A percentile compares a stretch with the other conserved stretches of the same genome.
Evolutionary conservation across 2,329 filamentous ascomycete genomes (phyloP).

Genomic region (Basipetospora chlamydospora): DNA sequence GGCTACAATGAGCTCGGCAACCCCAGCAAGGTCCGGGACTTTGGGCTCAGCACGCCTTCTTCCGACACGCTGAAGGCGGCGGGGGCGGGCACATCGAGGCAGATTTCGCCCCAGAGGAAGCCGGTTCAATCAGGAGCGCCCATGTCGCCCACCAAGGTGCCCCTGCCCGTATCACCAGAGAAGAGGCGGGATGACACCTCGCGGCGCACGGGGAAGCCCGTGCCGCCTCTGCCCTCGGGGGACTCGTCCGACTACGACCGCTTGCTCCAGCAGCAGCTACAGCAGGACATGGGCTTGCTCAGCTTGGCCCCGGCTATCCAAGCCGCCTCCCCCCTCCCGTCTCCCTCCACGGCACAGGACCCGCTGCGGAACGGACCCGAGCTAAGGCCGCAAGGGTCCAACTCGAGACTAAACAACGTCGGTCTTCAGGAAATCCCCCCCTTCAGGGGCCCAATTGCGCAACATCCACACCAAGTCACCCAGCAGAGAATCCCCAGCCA

Average conservation of each 20-base stretch:
- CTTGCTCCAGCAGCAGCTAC: constrained; percentile 47
- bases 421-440: constrained; percentile 40
- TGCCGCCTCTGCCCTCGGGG: not conserved
- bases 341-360: constrained; percentile 16
- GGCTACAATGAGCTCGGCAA: constrained; percentile 38
- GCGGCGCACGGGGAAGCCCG: constrained; percentile 4
- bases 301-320: constrained; percentile 29
- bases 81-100: constrained; percentile 33
- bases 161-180: constrained; percentile 44
- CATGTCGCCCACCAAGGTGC: constrained; percentile 42
- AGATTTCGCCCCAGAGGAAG: constrained; percentile 46
- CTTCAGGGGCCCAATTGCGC: constrained; percentile 24
- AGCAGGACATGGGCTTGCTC: constrained; percentile 44
- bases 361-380: constrained; percentile 14
- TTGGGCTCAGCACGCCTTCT: constrained; percentile 24
- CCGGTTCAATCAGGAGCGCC: constrained; percentile 25
- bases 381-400: constrained; percentile 19
- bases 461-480: constrained; percentile 10
- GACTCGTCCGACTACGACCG: constrained; percentile 45
- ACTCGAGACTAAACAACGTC: constrained; percentile 25
- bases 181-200: constrained; percentile 21
- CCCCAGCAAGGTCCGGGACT: constrained; percentile 36
- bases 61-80: constrained; percentile 40
- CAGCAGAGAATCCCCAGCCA: constrained; percentile 13
- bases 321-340: constrained; percentile 3